Percentiles rank a stretch among this genome's conserved stretches.
phyloP scores from a whole-genome alignment of 805 yeast species.

The Metschnikowia reukaufii region DNA sequence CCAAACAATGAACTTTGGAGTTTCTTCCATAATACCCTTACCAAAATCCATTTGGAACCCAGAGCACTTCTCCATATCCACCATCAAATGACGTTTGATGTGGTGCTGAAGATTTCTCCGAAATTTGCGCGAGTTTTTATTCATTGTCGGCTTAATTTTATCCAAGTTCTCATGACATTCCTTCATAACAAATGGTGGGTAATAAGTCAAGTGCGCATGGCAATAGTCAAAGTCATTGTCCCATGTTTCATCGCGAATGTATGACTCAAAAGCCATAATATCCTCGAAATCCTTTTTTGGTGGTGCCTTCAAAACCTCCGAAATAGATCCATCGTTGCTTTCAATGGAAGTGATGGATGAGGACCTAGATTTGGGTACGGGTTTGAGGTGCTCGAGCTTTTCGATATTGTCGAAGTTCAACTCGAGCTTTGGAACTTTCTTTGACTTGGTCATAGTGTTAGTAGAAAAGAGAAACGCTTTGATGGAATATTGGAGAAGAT shows the following conservation, averaged over 20 bases:
- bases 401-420: conserved; percentile 42
- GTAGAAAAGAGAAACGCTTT: background rate
- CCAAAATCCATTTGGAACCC: conserved; percentile 57
- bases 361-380: conserved; percentile 40
- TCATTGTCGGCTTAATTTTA: conserved; percentile 68
- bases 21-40: conserved; percentile 47
- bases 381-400: conserved; percentile 37
- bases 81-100: conserved; percentile 65
- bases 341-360: conserved; percentile 41
- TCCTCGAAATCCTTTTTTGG: conserved; percentile 57
- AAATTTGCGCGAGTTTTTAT: conserved; percentile 69
- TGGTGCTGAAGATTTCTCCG: conserved; percentile 76
- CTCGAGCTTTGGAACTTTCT: conserved; percentile 23
- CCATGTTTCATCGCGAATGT: conserved; percentile 69
- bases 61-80: conserved; percentile 62
- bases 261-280: conserved; percentile 59
- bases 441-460: conserved; percentile 26
- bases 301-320: conserved; percentile 37
- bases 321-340: conserved; percentile 29
- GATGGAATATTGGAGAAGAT: background rate
- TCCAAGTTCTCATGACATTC: conserved; percentile 70
- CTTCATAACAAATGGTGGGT: conserved; percentile 71
- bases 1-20: conserved; percentile 59
- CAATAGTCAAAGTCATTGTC: conserved; percentile 71
- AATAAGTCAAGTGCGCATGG: conserved; percentile 64